phyloP scores from a whole-genome alignment of 78 protist genomes.

The Speleostelium caveatum region DNA sequence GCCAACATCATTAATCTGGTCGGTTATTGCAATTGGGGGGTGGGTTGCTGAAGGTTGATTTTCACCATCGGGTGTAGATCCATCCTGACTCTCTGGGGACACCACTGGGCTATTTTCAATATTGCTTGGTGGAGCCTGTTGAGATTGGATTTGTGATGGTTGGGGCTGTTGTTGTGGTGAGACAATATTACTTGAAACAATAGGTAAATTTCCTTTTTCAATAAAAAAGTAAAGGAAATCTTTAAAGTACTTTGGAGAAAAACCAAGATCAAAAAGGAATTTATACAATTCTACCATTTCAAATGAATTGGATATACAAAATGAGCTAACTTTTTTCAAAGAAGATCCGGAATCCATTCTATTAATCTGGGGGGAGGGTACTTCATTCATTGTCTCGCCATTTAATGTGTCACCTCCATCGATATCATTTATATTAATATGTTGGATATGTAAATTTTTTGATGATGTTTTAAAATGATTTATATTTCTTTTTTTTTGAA shows the following conservation, averaged over 20 bases:
- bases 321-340: conserved; percentile 10
- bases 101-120: neutral
- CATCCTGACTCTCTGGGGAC: neutral
- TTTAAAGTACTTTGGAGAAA: conserved; percentile 12
- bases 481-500: neutral
- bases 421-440: no score
- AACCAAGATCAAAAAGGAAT: neutral
- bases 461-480: neutral
- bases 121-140: neutral
- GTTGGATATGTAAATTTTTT: no score
- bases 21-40: neutral
- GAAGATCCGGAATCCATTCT: neutral
- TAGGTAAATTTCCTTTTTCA: neutral
- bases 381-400: neutral
- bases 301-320: conserved; percentile 15
- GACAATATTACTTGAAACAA: neutral
- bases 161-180: neutral
- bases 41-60: neutral
- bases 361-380: neutral
- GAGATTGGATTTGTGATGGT: neutral
- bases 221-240: neutral
- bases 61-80: neutral
- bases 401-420: neutral
- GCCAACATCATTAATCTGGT: conserved; percentile 1
- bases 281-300: neutral